phyloP scores from a whole-genome alignment of 2,329 filamentous ascomycete genomes.

The Venturia nashicola region DNA sequence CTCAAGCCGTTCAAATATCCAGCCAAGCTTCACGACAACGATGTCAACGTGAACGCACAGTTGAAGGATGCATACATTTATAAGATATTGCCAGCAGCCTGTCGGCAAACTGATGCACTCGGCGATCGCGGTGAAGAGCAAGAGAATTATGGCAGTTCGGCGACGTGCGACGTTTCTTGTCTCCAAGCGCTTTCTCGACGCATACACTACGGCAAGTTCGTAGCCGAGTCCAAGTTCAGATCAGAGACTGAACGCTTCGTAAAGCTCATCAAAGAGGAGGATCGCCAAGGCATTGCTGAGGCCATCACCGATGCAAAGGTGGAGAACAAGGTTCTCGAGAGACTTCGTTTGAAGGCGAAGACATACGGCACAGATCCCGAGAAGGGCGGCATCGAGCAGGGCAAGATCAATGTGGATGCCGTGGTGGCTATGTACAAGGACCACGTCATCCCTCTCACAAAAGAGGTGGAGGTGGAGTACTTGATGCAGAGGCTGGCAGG shows the following conservation, averaged over 20 bases:
- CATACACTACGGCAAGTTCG: conserved; percentile 97
- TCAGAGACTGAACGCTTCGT: conserved; percentile 73
- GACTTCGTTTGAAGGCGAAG: conserved; percentile 75
- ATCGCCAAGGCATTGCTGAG: conserved; percentile 69
- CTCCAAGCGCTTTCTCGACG: conserved; percentile 80
- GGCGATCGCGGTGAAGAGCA: conserved; percentile 77
- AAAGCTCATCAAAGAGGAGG: conserved; percentile 65
- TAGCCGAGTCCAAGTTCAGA: conserved; percentile 89
- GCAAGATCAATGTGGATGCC: conserved; percentile 85
- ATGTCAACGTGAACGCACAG: conserved; percentile 79
- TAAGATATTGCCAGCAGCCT: conserved; percentile 72
- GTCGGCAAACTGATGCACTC: conserved; percentile 65
- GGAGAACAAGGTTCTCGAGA: conserved; percentile 81
- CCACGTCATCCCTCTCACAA: conserved; percentile 93
- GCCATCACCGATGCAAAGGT: conserved; percentile 86
- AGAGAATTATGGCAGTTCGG: conserved; percentile 91
- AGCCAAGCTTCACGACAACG: conserved; percentile 71
- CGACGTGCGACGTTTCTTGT: conserved; percentile 80
- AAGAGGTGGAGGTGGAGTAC: conserved; percentile 96
- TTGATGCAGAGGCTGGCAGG: conserved; percentile 77
- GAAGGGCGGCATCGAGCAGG: conserved; percentile 40
- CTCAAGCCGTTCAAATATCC: conserved; percentile 85
- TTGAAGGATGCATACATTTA: conserved; percentile 79
- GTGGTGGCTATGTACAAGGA: conserved; percentile 83
- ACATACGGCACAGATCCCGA: conserved; percentile 90